Evolutionary conservation across 2,329 filamentous ascomycete species (phyloP), one percentile per base, ranked within the genome.

Genomic region (Fonsecaea pugnacius): DNA sequence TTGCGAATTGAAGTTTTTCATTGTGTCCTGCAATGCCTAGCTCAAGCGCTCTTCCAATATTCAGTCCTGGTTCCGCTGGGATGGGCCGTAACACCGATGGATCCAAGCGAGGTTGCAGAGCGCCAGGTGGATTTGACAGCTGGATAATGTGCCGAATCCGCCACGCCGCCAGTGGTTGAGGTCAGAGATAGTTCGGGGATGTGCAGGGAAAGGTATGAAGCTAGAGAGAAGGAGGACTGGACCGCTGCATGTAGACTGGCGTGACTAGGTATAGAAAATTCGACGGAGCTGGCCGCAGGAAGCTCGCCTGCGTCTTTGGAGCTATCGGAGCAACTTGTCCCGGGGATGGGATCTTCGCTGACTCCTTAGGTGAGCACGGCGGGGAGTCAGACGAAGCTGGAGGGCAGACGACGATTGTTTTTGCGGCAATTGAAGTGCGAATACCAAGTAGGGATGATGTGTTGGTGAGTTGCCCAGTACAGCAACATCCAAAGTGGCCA

Each of bases 51-150:
- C 24, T 53, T 27, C 27, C 27, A 33, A 35, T n/a, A n/a, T 21
- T 16, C 24, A 32, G 38, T 48, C 27, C 55, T 21, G 40, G 30
- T 35, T 14, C 40, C 38, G 18, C 40, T 30, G 38, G 24, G 27
- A 58, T 48, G 12, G 40, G 40, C 30, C 55, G 57, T 51, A 35
- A 52, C 43, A 9, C 57, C 43, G 57, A 59, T 36, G 57, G 57
- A 59, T 59, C 52, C 57, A 59, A 59, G 46, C 57, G 57, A 59
- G 50, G 57, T 59, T 59, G 55, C 40, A 33, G 50, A 40, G 9
- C 32, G 40, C 30, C 57, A 14, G 50, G 57, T 24, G 30, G 57
- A 27, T 33, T 27, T 51, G 43, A 48, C 48, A 59, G 30, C 50
- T 24, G 18, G 35, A 52, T 21, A 59, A 48, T 16, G 56, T 30